These are phyloP conservation scores for Elsinoe necatrix DNA, from an alignment of 2,329 filamentous ascomycete genomes.

Conservation along the genomic window DNA sequence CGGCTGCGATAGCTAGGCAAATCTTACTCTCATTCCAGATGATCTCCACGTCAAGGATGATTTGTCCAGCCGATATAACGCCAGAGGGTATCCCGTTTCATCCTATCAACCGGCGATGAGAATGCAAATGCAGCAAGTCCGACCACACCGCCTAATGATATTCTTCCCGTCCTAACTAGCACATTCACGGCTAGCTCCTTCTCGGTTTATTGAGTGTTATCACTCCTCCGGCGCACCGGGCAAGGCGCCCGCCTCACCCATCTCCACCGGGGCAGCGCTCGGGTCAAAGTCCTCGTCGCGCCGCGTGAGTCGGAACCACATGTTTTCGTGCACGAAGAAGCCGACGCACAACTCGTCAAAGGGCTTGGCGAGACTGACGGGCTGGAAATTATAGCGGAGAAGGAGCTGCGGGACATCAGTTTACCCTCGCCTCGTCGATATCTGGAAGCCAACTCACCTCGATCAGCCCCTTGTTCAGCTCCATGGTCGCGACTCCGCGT, in stretches of 20 bases:
- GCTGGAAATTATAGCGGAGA: constrained; percentile 32
- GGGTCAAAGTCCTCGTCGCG: constrained; percentile 19
- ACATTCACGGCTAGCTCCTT: background rate
- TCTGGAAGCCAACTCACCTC: constrained; percentile 25
- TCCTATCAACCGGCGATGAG: background rate
- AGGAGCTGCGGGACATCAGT: constrained; percentile 24
- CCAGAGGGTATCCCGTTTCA: background rate
- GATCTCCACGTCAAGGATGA: background rate
- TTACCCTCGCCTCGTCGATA: background rate
- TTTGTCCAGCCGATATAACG: background rate
- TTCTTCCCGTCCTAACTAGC: background rate
- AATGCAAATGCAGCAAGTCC: background rate
- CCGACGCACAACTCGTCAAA: constrained; percentile 32
- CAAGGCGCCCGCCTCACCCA: constrained; percentile 22
- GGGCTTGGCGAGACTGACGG: constrained; percentile 30
- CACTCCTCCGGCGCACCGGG: constrained; percentile 23
- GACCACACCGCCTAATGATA: background rate
- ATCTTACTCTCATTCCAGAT: background rate
- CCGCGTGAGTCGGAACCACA: constrained; percentile 31
- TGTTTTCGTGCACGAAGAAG: constrained; percentile 32
- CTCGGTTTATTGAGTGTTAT: no score
- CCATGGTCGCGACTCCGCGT: constrained; percentile 32
- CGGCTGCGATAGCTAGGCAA: background rate
- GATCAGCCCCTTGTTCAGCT: constrained; percentile 33
- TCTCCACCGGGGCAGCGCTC: background rate